Conservation (phyloP, 176 grass and related monocot species). For the Musa schizocarpa region DNA sequence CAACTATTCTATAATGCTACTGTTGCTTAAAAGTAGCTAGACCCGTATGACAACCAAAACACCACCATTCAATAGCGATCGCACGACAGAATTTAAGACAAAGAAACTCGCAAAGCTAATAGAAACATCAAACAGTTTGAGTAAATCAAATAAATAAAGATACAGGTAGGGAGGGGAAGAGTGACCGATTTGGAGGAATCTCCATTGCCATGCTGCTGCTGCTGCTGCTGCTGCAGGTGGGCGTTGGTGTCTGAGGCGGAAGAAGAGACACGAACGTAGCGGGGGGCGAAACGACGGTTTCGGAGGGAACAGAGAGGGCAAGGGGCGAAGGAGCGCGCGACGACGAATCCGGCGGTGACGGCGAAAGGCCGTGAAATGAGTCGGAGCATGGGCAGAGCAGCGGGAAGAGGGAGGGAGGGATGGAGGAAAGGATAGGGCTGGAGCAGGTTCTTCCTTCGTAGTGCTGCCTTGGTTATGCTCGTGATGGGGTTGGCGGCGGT, state of each 20-base stretch:
- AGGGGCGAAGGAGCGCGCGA: background rate
- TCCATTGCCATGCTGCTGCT: background rate
- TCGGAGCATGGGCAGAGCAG: constrained; percentile 1
- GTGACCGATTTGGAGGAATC: background rate
- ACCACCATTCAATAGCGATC: too few relatives aligned
- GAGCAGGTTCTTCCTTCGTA: background rate
- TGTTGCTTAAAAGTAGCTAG: background rate
- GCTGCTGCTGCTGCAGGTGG: background rate
- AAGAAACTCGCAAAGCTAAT: too few relatives aligned
- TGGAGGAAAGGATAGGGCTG: background rate
- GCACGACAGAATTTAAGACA: too few relatives aligned
- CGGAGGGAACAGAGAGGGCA: background rate
- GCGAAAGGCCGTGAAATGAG: background rate
- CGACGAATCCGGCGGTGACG: background rate
- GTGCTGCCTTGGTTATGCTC: background rate
- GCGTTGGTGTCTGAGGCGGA: background rate
- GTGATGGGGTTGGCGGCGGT: too few relatives aligned
- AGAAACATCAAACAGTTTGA: too few relatives aligned
- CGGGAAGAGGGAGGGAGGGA: too few relatives aligned
- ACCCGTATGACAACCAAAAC: too few relatives aligned
- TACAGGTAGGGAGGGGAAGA: background rate
- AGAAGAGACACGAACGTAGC: background rate
- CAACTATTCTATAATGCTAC: background rate
- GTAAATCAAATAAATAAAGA: background rate
- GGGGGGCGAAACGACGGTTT: background rate